Evolutionary conservation across 2,329 filamentous ascomycete species (phyloP).

Genomic region (Gliomastix tumulicola): DNA sequence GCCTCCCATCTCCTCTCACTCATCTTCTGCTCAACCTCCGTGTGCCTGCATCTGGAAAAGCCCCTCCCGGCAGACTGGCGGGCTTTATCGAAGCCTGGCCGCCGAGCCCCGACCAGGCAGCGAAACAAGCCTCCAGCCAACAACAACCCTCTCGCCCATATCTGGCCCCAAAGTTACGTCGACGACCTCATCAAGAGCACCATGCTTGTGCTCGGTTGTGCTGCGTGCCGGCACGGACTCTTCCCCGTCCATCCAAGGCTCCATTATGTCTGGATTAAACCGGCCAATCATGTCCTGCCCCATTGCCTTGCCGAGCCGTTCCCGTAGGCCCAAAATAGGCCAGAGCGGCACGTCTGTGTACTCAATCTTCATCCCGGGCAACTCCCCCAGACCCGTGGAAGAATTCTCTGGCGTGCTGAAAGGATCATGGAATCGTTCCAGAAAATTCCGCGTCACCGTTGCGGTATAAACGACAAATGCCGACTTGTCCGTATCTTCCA

Average conservation of each 20-base stretch:
- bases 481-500: slow-evolving; percentile 37
- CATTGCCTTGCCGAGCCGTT: slow-evolving; percentile 46
- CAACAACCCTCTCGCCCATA: too few species aligned
- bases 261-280: slow-evolving; percentile 30
- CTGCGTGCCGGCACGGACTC: too few species aligned
- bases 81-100: too few species aligned
- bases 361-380: slow-evolving; percentile 33
- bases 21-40: too few species aligned
- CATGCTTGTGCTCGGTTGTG: too few species aligned
- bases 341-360: slow-evolving; percentile 43
- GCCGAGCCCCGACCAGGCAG: too few species aligned
- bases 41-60: too few species aligned
- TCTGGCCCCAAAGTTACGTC: too few species aligned
- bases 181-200: too few species aligned
- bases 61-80: too few species aligned
- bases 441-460: slow-evolving; percentile 37
- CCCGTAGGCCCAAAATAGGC: slow-evolving; percentile 47
- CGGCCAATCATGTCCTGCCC: slow-evolving; percentile 41
- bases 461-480: slow-evolving; percentile 49
- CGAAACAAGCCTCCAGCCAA: too few species aligned
- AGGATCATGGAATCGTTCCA: slow-evolving; percentile 43
- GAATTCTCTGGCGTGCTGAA: slow-evolving; percentile 23
- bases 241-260: slow-evolving; percentile 38
- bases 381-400: slow-evolving; percentile 4
- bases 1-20: too few species aligned